Conservation (phyloP, 352 stramenopile species). For the Phytophthora citrophthora region DNA sequence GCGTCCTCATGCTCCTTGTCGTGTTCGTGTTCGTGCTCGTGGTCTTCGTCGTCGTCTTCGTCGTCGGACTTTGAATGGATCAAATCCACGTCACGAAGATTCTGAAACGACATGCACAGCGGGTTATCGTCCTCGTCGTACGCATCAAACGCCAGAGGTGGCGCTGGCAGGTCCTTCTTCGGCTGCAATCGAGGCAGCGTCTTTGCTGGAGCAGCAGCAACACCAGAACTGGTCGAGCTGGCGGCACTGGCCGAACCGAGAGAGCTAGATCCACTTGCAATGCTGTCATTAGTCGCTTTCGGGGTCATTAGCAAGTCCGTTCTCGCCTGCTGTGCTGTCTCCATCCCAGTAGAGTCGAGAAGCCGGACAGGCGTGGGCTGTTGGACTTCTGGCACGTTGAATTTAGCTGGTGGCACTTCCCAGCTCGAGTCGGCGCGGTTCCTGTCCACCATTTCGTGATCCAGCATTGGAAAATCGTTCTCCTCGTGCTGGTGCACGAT, state of each 20-base stretch:
- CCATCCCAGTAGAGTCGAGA: slow-evolving; percentile 23
- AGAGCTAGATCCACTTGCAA: slow-evolving; percentile 18
- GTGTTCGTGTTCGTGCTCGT: slow-evolving; percentile 27
- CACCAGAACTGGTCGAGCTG: slow-evolving; percentile 16
- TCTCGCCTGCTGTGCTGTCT: slow-evolving; percentile 22
- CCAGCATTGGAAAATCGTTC: slow-evolving; percentile 43
- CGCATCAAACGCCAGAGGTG: slow-evolving; percentile 30
- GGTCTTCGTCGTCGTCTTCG: slow-evolving; percentile 25
- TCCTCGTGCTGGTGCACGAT: slow-evolving; percentile 9
- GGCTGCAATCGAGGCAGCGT: slow-evolving; percentile 34
- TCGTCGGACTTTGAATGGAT: slow-evolving; percentile 23
- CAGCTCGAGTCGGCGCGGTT: slow-evolving; percentile 49
- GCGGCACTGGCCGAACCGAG: neutral
- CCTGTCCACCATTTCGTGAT: slow-evolving; percentile 38
- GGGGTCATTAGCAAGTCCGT: slow-evolving; percentile 4
- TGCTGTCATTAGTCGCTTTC: slow-evolving; percentile 8
- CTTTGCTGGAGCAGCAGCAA: slow-evolving; percentile 10
- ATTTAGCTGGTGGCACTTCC: slow-evolving; percentile 27
- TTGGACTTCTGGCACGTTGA: slow-evolving; percentile 4
- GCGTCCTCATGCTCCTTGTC: slow-evolving; percentile 26
- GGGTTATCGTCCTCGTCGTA: slow-evolving; percentile 61
- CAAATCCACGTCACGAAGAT: slow-evolving; percentile 61
- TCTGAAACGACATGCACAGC: slow-evolving; percentile 57
- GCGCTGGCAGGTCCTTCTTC: slow-evolving; percentile 24
- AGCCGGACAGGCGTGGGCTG: slow-evolving; percentile 11